Evolutionary conservation across 306 rosid genomes (phyloP).

Genomic region (Malus domestica): DNA sequence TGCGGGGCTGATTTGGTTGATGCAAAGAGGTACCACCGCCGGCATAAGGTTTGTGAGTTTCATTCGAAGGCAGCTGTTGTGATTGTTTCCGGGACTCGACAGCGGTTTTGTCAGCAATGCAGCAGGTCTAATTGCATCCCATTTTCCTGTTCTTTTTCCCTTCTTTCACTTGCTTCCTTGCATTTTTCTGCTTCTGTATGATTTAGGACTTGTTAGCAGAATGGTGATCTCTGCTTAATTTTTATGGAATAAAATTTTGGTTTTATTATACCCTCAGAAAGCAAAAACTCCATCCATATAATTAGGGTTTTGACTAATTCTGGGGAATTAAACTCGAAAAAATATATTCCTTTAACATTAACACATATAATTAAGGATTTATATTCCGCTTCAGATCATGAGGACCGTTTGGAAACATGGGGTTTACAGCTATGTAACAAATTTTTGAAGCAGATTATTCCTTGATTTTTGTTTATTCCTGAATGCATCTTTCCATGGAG

Average conservation of each 20-base stretch:
- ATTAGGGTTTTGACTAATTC: not conserved
- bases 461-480: not conserved
- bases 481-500: not conserved
- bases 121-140: constrained; percentile 60
- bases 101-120: constrained; percentile 98
- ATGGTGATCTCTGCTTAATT: not conserved
- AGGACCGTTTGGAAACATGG: not conserved
- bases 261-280: not conserved
- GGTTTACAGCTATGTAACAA: not conserved
- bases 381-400: not conserved
- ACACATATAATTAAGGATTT: not conserved
- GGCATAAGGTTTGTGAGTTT: constrained; percentile 91
- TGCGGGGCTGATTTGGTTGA: constrained; percentile 53
- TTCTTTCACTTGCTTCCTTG: not conserved
- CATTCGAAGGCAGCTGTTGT: constrained; percentile 71
- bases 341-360: not conserved
- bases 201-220: not conserved
- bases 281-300: not conserved
- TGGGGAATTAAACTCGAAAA: not conserved
- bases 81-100: constrained; percentile 56
- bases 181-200: not conserved
- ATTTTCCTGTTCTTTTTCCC: not conserved
- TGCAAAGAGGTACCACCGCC: constrained; percentile 71
- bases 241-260: not conserved
- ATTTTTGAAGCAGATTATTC: not conserved